phyloP scores from a whole-genome alignment of 352 stramenopile species.

The Phytophthora cryptogea region DNA sequence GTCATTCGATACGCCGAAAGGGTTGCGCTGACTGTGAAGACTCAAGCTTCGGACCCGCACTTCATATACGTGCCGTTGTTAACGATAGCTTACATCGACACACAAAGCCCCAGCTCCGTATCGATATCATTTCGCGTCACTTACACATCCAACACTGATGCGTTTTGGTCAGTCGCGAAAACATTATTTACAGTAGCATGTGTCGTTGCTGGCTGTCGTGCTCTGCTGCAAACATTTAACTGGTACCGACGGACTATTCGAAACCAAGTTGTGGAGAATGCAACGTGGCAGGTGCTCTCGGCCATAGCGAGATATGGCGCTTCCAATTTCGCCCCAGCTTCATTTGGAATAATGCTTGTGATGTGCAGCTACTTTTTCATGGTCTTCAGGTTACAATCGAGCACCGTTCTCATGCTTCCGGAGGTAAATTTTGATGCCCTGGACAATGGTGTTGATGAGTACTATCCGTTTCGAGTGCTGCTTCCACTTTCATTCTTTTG shows the following conservation, averaged over 20 bases:
- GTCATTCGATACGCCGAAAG: conserved; percentile 74
- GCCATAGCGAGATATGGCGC: conserved; percentile 43
- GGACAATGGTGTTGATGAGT: conserved; percentile 72
- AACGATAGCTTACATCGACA: conserved; percentile 81
- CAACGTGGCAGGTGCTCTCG: conserved; percentile 52
- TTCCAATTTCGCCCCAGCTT: conserved; percentile 47
- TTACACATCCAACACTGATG: conserved; percentile 83
- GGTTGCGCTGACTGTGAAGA: conserved; percentile 71
- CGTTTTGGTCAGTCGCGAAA: conserved; percentile 80
- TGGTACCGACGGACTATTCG: conserved; percentile 84
- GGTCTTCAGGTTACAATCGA: conserved; percentile 94
- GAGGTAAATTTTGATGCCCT: conserved; percentile 55
- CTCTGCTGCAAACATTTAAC: conserved; percentile 83
- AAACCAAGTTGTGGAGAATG: conserved; percentile 63
- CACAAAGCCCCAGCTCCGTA: conserved; percentile 27
- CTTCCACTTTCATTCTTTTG: conserved; percentile 84
- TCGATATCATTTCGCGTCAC: conserved; percentile 78
- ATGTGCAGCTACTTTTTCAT: conserved; percentile 90
- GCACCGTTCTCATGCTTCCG: conserved; percentile 90
- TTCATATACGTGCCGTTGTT: conserved; percentile 75
- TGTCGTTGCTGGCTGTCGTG: conserved; percentile 54
- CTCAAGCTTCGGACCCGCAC: conserved; percentile 46
- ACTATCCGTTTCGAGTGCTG: conserved; percentile 85
- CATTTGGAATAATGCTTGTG: conserved; percentile 69
- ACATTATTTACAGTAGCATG: conserved; percentile 74